These are phyloP conservation scores for Saccharomycopsis synnaedendra DNA, from an alignment of 805 yeast genomes.

Conservation along the genomic window DNA sequence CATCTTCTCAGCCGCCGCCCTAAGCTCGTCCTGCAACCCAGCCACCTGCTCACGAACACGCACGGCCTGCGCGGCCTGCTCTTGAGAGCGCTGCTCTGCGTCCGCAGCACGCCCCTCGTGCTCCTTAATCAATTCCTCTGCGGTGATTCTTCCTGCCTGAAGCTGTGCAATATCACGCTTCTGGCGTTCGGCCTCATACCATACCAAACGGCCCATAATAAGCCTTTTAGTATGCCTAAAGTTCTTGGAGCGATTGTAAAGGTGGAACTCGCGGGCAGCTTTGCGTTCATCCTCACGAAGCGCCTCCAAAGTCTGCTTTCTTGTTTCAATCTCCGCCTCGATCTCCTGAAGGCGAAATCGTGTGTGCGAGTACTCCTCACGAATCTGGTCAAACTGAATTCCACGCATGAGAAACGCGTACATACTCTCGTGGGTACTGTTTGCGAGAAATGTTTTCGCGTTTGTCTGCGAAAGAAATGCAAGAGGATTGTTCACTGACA, in stretches of 20 bases:
- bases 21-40: neutral
- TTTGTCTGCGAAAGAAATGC: slow-evolving; percentile 89
- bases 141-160: neutral
- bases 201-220: slow-evolving; percentile 36
- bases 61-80: neutral
- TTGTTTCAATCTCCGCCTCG: slow-evolving; percentile 26
- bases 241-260: slow-evolving; percentile 30
- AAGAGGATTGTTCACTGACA: slow-evolving; percentile 83
- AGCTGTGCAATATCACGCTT: slow-evolving; percentile 19
- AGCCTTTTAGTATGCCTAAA: slow-evolving; percentile 27
- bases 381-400: slow-evolving; percentile 58
- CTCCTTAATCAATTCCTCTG: neutral
- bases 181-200: slow-evolving; percentile 30
- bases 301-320: slow-evolving; percentile 29
- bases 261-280: slow-evolving; percentile 29
- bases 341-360: slow-evolving; percentile 26
- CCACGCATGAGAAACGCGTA: slow-evolving; percentile 75
- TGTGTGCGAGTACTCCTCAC: slow-evolving; percentile 37
- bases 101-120: neutral
- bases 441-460: slow-evolving; percentile 81
- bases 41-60: neutral
- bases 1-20: neutral
- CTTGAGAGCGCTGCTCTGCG: neutral
- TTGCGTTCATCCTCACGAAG: slow-evolving; percentile 29
- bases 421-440: slow-evolving; percentile 60